A percentile compares a stretch with the other conserved stretches of the same genome.
Conservation (phyloP, 2,329 filamentous ascomycete species). For the Ambrosiella beaveri region DNA sequence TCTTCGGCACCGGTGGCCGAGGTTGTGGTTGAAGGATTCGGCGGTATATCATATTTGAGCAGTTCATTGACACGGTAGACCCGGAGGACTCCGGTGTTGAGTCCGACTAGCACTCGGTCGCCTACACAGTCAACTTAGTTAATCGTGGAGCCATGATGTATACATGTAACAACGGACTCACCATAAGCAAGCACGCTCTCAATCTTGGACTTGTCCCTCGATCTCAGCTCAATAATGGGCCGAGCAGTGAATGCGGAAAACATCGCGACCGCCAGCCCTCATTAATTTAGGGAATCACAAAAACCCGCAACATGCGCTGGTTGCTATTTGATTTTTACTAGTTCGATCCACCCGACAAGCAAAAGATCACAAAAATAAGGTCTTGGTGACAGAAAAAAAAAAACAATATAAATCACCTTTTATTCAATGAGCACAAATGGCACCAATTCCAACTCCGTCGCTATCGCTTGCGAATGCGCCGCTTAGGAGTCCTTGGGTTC, state of each 20-base stretch:
- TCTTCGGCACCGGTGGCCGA: neutral
- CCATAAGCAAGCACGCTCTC: slow-evolving; percentile 88
- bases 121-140: slow-evolving; percentile 29
- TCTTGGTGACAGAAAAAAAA: no score
- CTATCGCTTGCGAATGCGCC: neutral
- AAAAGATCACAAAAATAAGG: no score
- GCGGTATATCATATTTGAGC: slow-evolving; percentile 10
- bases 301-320: slow-evolving; percentile 15
- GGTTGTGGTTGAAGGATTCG: neutral
- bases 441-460: neutral
- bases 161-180: slow-evolving; percentile 22
- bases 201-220: slow-evolving; percentile 90
- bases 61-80: slow-evolving; percentile 79
- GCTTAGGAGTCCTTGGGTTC: neutral
- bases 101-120: slow-evolving; percentile 77
- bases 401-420: no score
- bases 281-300: slow-evolving; percentile 17
- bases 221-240: slow-evolving; percentile 90
- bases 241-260: slow-evolving; percentile 94
- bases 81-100: slow-evolving; percentile 75
- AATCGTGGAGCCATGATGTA: neutral
- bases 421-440: neutral
- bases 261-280: slow-evolving; percentile 45
- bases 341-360: neutral
- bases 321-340: neutral